These are phyloP conservation scores for Suillus bovinus DNA, from an alignment of 768 basidiomycete genomes.

Conservation along the genomic window DNA sequence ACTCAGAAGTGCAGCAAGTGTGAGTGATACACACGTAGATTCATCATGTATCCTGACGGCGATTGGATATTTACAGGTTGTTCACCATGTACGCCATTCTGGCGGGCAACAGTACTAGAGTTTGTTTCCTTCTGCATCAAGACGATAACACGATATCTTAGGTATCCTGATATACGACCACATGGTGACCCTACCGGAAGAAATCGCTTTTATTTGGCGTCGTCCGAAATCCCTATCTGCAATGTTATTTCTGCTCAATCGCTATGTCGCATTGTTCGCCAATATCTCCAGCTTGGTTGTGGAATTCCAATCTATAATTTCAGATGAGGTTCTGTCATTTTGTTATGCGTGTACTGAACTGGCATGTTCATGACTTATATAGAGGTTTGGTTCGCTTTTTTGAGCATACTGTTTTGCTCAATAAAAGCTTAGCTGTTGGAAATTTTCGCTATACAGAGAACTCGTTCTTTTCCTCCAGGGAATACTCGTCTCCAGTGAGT, in stretches of 20 bases:
- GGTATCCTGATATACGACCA: slow-evolving; percentile 33
- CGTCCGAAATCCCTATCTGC: slow-evolving; percentile 39
- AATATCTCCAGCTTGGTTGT: slow-evolving; percentile 32
- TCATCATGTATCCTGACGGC: not conserved
- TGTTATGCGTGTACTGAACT: not conserved
- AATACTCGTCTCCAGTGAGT: slow-evolving; percentile 47
- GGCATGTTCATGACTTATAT: not conserved
- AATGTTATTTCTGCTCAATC: slow-evolving; percentile 49
- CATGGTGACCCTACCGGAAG: slow-evolving; percentile 32
- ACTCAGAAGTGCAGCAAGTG: slow-evolving; percentile 6
- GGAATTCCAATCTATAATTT: slow-evolving; percentile 22
- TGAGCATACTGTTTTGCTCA: not conserved
- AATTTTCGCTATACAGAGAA: slow-evolving; percentile 42
- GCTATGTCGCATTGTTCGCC: slow-evolving; percentile 48
- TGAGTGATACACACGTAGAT: not conserved
- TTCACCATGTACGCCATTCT: not conserved
- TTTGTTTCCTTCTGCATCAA: not conserved
- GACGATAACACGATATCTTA: slow-evolving; percentile 8
- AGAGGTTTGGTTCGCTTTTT: slow-evolving; percentile 10
- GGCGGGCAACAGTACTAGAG: slow-evolving; percentile 5
- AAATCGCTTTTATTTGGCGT: slow-evolving; percentile 47
- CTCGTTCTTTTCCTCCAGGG: slow-evolving; percentile 44
- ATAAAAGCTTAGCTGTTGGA: slow-evolving; percentile 37
- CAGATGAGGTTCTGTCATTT: slow-evolving; percentile 9
- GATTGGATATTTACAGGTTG: not conserved